These are phyloP conservation scores for Rhizophagus sp. DNA, from an alignment of 192 early-diverging fungal species.

Conservation along the genomic window DNA sequence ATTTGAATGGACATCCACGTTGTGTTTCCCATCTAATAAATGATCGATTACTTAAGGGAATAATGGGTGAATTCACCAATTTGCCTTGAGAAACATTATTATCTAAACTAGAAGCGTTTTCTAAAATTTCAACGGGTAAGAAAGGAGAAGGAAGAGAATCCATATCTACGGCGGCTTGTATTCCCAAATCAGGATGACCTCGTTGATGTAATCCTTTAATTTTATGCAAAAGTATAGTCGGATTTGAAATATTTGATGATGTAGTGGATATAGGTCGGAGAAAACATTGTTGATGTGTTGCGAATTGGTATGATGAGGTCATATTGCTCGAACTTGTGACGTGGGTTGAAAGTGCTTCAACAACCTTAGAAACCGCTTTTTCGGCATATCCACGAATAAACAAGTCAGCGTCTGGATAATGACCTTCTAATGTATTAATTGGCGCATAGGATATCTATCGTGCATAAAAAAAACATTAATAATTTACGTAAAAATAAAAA, in stretches of 20 bases:
- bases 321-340: not conserved
- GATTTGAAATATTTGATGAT: no score
- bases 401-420: conserved; percentile 23
- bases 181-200: conserved; percentile 2
- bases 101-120: not conserved
- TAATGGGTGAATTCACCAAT: not conserved
- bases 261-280: no score
- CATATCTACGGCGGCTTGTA: not conserved
- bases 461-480: not conserved
- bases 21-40: conserved; percentile 35
- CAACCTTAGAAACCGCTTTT: conserved; percentile 6
- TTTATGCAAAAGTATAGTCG: not conserved
- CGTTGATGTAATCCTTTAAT: not conserved
- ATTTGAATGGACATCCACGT: conserved; percentile 31
- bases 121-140: no score
- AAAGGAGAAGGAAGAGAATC: not conserved
- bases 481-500: not conserved
- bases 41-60: not conserved
- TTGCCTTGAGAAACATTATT: not conserved
- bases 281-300: not conserved
- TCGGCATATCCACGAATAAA: conserved; percentile 33
- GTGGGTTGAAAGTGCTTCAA: no score
- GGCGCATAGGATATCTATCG: not conserved
- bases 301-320: not conserved
- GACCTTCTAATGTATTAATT: not conserved